A percentile compares a stretch with the other conserved stretches of the same genome.
phyloP scores from a whole-genome alignment of 2,329 filamentous ascomycete species.

The Teratosphaeria nubilosa region DNA sequence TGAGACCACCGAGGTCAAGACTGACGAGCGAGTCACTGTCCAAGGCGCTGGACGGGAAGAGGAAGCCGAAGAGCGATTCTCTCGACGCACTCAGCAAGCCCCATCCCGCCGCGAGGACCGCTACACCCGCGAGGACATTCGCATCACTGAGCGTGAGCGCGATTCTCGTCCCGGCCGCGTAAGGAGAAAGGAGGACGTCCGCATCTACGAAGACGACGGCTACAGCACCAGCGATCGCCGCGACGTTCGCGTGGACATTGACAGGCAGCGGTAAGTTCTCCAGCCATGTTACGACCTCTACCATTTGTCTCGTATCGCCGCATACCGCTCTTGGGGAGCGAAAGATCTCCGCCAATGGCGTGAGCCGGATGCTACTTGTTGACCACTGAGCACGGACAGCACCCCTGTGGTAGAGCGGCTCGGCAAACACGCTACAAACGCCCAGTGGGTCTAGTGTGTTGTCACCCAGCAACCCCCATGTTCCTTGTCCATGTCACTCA shows the following conservation, averaged over 20 bases:
- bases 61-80: not conserved
- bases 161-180: slow-evolving; percentile 51
- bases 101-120: slow-evolving; percentile 56
- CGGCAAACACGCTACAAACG: slow-evolving; percentile 21
- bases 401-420: slow-evolving; percentile 20
- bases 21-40: slow-evolving; percentile 79
- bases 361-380: not conserved
- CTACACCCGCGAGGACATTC: slow-evolving; percentile 72
- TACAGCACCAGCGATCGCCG: slow-evolving; percentile 18
- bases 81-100: slow-evolving; percentile 56
- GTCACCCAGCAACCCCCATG: slow-evolving; percentile 23
- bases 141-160: slow-evolving; percentile 68
- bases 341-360: not conserved
- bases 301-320: not conserved
- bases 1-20: slow-evolving; percentile 61
- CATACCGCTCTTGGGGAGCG: not conserved
- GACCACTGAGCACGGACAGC: slow-evolving; percentile 6
- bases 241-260: slow-evolving; percentile 24
- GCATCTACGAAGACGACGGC: slow-evolving; percentile 28
- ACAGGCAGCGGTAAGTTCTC: slow-evolving; percentile 41
- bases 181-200: slow-evolving; percentile 31
- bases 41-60: slow-evolving; percentile 91
- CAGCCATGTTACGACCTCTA: not conserved
- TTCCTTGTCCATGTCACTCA: slow-evolving; percentile 16
- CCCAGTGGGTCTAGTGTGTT: slow-evolving; percentile 21